Evolutionary conservation across 2,329 filamentous ascomycete species (phyloP).

Genomic region (Sporothrix phasma): DNA sequence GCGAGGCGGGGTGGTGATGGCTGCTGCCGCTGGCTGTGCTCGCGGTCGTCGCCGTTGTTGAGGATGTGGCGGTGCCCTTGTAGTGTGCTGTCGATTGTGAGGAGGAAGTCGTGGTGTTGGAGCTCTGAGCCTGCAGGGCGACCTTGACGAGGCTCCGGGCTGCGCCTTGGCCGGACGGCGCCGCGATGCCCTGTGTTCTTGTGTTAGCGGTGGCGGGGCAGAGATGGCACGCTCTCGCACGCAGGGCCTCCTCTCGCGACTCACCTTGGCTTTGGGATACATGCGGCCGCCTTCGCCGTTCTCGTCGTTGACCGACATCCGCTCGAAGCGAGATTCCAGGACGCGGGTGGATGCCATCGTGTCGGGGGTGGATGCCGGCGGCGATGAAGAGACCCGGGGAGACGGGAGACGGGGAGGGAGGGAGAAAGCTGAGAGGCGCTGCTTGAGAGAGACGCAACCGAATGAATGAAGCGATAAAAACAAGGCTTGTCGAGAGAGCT

Average conservation of each 20-base stretch:
- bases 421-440: not conserved
- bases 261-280: constrained; percentile 71
- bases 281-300: constrained; percentile 53
- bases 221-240: not conserved
- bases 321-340: constrained; percentile 81
- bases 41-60: constrained; percentile 48
- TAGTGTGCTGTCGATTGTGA: constrained; percentile 27
- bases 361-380: constrained; percentile 7
- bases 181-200: constrained; percentile 20
- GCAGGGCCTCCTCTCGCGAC: not conserved
- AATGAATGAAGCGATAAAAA: not conserved
- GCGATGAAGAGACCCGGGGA: not conserved
- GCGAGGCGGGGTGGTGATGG: constrained; percentile 30
- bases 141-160: constrained; percentile 75
- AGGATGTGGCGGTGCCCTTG: constrained; percentile 35
- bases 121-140: constrained; percentile 67
- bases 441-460: not conserved
- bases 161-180: constrained; percentile 40
- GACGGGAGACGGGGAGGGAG: not conserved
- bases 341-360: constrained; percentile 58
- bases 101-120: constrained; percentile 55
- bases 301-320: constrained; percentile 81
- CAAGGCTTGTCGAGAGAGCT: not conserved
- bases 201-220: not conserved
- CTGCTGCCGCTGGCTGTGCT: constrained; percentile 14